Conservation (phyloP, 352 stramenopile species). For the Globisporangium spinosum region DNA sequence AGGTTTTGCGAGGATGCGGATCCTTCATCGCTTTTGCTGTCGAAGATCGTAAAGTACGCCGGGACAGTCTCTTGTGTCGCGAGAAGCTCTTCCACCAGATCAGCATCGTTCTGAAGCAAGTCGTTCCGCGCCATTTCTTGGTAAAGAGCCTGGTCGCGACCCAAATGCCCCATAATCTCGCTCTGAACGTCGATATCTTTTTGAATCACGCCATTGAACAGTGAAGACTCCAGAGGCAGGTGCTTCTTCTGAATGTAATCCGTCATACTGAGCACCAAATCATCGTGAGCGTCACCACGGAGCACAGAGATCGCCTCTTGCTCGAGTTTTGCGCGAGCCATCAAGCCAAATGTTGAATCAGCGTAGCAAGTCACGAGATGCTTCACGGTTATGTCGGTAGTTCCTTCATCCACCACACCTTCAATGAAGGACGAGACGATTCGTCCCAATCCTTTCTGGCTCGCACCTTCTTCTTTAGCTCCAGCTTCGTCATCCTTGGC, state of each 20-base stretch:
- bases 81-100: conserved; percentile 69
- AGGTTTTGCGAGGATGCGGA: conserved; percentile 29
- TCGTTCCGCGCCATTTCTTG: conserved; percentile 57
- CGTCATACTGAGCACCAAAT: conserved; percentile 70
- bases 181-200: conserved; percentile 63
- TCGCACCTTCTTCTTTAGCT: conserved; percentile 9
- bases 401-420: conserved; percentile 41
- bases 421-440: conserved; percentile 55
- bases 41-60: conserved; percentile 68
- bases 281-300: conserved; percentile 42
- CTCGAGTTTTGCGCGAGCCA: conserved; percentile 31
- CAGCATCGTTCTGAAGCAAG: conserved; percentile 51
- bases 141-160: conserved; percentile 76
- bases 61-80: conserved; percentile 53
- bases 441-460: conserved; percentile 14
- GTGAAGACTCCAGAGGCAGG: conserved; percentile 60
- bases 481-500: conserved; percentile 37
- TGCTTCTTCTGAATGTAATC: conserved; percentile 78
- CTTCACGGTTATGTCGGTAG: conserved; percentile 36
- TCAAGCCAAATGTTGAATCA: conserved; percentile 42
- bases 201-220: conserved; percentile 87
- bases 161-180: conserved; percentile 73
- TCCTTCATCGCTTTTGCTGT: conserved; percentile 10
- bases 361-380: conserved; percentile 64
- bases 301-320: conserved; percentile 46